These are phyloP conservation scores for Paraconiothyrium sp. DNA, from an alignment of 2,329 filamentous ascomycete species.

Conservation along the genomic window DNA sequence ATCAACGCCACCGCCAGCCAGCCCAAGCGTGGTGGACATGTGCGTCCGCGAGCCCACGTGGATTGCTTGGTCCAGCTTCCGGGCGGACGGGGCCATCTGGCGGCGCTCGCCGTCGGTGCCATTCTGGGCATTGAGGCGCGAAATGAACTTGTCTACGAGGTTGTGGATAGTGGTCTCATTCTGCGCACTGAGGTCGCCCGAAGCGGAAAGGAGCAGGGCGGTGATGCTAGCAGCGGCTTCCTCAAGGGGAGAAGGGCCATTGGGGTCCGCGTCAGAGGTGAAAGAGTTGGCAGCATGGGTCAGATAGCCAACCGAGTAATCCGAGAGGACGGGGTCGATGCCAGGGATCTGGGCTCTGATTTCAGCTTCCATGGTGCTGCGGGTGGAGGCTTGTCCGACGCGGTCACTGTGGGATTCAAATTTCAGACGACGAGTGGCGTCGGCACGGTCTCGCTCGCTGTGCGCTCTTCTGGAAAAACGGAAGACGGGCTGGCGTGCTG, in stretches of 20 bases:
- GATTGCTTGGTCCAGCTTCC: conserved; percentile 90
- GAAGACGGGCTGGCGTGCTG: background rate
- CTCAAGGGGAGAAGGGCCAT: conserved; percentile 76
- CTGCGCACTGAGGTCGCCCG: conserved; percentile 76
- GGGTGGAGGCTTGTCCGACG: conserved; percentile 22
- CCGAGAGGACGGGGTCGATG: conserved; percentile 87
- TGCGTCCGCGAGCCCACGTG: conserved; percentile 94
- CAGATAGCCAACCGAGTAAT: conserved; percentile 94
- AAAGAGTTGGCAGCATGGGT: conserved; percentile 90
- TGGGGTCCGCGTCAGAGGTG: conserved; percentile 74
- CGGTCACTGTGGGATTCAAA: conserved; percentile 6
- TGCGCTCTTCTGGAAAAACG: conserved; percentile 6
- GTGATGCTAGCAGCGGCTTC: conserved; percentile 87
- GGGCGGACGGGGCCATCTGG: conserved; percentile 79
- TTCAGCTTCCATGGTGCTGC: conserved; percentile 79
- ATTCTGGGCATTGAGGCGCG: conserved; percentile 78
- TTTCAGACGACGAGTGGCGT: conserved; percentile 14
- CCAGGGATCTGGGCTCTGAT: conserved; percentile 84
- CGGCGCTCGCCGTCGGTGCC: conserved; percentile 72
- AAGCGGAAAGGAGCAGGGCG: conserved; percentile 92
- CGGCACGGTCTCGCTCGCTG: conserved; percentile 4
- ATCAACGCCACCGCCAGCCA: conserved; percentile 85
- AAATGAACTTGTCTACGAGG: conserved; percentile 89
- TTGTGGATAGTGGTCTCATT: conserved; percentile 81
- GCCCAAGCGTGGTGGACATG: conserved; percentile 93